Base-by-base conservation (phyloP, 2,329 filamentous ascomycete species). In the Calonectria pauciramosa region DNA sequence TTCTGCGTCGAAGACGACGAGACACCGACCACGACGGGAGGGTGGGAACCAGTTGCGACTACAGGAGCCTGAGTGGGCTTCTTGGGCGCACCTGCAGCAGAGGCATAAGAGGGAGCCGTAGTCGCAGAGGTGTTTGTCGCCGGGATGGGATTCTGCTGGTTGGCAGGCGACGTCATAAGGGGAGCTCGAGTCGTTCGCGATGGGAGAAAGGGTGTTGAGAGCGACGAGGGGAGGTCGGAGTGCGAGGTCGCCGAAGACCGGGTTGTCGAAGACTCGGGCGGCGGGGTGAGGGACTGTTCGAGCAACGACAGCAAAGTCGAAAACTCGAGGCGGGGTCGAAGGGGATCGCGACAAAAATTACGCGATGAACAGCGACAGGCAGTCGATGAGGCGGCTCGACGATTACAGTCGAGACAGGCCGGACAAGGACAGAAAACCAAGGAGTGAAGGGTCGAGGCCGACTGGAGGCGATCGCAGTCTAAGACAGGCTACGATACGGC, bases 61-160 rank as follows among this genome's bases (percentile, higher is more conserved):
- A 91, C 84, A 83, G 91, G 90, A 86, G 90, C 89, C 85, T 90
- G 88, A 82, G 89, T 86, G 84, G 88, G 86, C 89, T 93, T 93
- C 88, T 92, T 92, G 79, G 88, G 87, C 86, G 90, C 89, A 87
- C 90, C 88, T 84, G 89, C 91, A 87, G 91, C 91, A 82, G 91
- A 92, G 88, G 91, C 91, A 91, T 93, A 93, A 84, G 91, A 93
- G 85, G 87, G 83, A 85, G 90, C 88, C 85, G 90, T 88, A 83
- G 89, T 87, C 84, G 89, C 88, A 86, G 89, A 88, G 85, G 87
- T 86, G 86, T 87, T 91, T 83, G 89, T 88, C 88, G 91, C 90
- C 90, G 89, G 86, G 82, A 85, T 89, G 83, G 86, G 84, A 83
- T 87, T 89, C 84, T 89, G 87, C 86, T 89, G 86, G 84, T 86